Percentiles rank a stretch among this genome's conserved stretches.
Evolutionary conservation across 805 yeast species (phyloP).

Genomic region (Saccharomycopsis malanga): DNA sequence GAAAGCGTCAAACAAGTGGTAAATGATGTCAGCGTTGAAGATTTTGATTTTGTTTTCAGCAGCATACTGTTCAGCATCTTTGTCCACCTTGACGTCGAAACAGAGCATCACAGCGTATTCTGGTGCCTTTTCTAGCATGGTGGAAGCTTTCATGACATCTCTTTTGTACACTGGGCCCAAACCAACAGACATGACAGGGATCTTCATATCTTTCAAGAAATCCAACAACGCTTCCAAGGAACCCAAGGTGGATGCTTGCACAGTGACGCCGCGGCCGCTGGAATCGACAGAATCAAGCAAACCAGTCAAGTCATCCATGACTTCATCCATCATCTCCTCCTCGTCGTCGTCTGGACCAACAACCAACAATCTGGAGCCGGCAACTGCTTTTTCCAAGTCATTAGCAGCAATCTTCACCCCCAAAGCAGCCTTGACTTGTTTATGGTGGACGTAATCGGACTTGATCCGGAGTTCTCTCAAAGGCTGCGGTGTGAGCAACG

Average conservation of each 20-base stretch:
- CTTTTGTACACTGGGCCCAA: constrained; percentile 97
- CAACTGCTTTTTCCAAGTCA: constrained; percentile 96
- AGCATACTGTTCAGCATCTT: constrained; percentile 98
- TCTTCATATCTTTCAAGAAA: constrained; percentile 96
- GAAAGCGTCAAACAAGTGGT: constrained; percentile 92
- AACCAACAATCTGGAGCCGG: constrained; percentile 92
- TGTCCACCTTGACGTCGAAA: constrained; percentile 95
- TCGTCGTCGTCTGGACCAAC: constrained; percentile 98
- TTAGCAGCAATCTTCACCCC: constrained; percentile 97
- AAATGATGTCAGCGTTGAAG: constrained; percentile 93
- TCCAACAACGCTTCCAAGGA: constrained; percentile 94
- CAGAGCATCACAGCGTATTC: constrained; percentile 97
- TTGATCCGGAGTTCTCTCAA: constrained; percentile 92
- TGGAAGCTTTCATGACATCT: constrained; percentile 95
- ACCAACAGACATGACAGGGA: constrained; percentile 98
- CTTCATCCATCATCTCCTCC: constrained; percentile 95
- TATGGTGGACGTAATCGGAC: constrained; percentile 93
- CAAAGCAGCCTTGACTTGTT: constrained; percentile 96
- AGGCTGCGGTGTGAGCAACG: constrained; percentile 95
- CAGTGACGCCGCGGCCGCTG: constrained; percentile 95
- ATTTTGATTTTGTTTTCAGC: constrained; percentile 85
- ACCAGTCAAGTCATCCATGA: constrained; percentile 97
- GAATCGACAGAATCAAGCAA: constrained; percentile 90
- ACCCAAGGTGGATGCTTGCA: constrained; percentile 97
- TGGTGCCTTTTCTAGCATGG: constrained; percentile 95